phyloP scores from a whole-genome alignment of 768 basidiomycete genomes.

The Leccinum incarnatum region DNA sequence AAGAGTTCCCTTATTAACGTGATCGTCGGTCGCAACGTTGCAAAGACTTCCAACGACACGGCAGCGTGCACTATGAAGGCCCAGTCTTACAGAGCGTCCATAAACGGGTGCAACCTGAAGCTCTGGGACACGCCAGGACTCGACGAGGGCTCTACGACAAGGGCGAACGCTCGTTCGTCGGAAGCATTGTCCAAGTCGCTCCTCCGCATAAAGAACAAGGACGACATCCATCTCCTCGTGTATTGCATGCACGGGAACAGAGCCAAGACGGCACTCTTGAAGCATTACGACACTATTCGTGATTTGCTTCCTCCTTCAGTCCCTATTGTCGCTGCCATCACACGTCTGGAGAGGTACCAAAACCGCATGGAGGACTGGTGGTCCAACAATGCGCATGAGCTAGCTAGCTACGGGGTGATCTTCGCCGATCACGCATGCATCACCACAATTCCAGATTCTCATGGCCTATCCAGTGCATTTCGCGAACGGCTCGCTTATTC shows the following conservation, averaged over 20 bases:
- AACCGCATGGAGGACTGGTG: conserved; percentile 25
- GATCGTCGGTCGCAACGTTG: conserved; percentile 8
- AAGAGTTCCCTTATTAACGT: conserved; percentile 29
- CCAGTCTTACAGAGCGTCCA: conserved; percentile 7
- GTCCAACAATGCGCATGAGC: conserved; percentile 11
- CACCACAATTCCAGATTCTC: conserved; percentile 12
- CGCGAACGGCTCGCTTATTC: conserved; percentile 15
- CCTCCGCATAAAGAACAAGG: conserved; percentile 2
- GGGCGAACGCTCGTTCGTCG: background rate
- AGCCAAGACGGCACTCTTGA: conserved; percentile 18
- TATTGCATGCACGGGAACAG: conserved; percentile 22
- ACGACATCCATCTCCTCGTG: conserved; percentile 18
- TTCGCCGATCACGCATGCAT: conserved; percentile 23
- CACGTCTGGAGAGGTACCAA: conserved; percentile 20
- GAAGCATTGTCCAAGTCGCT: conserved; percentile 8
- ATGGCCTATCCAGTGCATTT: conserved; percentile 1
- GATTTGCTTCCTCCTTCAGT: conserved; percentile 4
- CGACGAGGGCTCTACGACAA: conserved; percentile 9
- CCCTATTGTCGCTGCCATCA: conserved; percentile 19
- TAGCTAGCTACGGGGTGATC: conserved; percentile 13
- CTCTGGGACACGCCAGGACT: conserved; percentile 22
- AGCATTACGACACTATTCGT: conserved; percentile 13
- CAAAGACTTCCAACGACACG: conserved; percentile 22
- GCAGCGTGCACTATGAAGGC: conserved; percentile 13
- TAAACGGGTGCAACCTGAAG: conserved; percentile 12